These are phyloP conservation scores for Candida dubliniensis DNA, from an alignment of 1,139 yeast species.

Conservation along the genomic window DNA sequence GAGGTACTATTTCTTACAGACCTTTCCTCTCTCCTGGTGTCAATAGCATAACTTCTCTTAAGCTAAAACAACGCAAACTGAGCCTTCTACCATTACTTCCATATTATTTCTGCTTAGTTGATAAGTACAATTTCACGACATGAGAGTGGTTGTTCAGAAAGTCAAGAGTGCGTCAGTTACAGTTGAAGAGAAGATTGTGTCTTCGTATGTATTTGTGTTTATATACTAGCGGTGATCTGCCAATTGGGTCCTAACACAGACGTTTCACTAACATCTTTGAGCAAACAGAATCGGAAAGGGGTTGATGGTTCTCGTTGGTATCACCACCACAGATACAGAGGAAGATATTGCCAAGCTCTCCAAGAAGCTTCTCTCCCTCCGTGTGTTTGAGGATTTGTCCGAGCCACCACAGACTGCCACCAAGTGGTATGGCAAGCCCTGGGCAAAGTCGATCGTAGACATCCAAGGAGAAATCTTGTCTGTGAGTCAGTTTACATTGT, in stretches of 20 bases:
- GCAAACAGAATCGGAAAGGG: conserved; percentile 63
- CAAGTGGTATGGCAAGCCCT: conserved; percentile 63
- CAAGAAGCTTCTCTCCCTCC: conserved; percentile 61
- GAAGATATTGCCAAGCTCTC: conserved; percentile 71
- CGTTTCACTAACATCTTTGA: background rate
- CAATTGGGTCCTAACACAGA: no score
- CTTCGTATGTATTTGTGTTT: conserved; percentile 50
- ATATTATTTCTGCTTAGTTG: no score
- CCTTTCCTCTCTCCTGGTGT: no score
- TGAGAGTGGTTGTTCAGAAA: conserved; percentile 88
- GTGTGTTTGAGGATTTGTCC: conserved; percentile 66
- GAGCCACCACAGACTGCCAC: conserved; percentile 32
- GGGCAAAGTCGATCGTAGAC: conserved; percentile 44
- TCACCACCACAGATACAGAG: conserved; percentile 69
- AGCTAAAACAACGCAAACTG: no score
- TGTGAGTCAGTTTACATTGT: conserved; percentile 88
- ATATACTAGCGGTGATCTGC: background rate
- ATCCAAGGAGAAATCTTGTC: conserved; percentile 28
- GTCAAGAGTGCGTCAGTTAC: conserved; percentile 86
- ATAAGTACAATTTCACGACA: no score
- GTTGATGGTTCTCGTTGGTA: conserved; percentile 78
- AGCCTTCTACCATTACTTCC: no score
- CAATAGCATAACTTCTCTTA: no score
- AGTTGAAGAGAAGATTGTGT: conserved; percentile 67
- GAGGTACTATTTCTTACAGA: no score